Percentiles rank a stretch among this genome's conserved stretches.
These are phyloP conservation scores for Ligustrum vulgare DNA, from an alignment of 257 asterid species.

Conservation along the genomic window DNA sequence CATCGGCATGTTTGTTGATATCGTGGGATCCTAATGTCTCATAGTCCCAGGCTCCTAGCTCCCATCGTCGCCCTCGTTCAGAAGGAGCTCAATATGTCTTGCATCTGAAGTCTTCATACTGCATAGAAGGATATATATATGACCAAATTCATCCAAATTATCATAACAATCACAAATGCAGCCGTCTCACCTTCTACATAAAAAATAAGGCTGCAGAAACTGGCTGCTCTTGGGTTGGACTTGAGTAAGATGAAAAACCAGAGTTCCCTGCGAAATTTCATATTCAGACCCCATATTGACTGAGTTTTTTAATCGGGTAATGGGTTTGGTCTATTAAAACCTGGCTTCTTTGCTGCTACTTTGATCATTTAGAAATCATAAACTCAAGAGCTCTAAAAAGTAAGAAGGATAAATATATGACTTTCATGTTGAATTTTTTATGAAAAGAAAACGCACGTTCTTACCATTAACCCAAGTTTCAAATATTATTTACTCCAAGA, in stretches of 20 bases:
- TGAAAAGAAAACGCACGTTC: too few relatives aligned
- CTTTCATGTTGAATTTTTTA: too few relatives aligned
- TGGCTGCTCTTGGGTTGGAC: not conserved
- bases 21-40: conserved; percentile 60
- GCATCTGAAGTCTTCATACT: conserved; percentile 95
- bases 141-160: not conserved
- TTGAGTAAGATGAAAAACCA: not conserved
- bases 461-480: too few relatives aligned
- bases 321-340: not conserved
- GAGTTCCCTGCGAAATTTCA: not conserved
- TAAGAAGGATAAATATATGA: not conserved
- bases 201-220: not conserved
- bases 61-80: conserved; percentile 63
- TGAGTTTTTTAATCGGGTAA: not conserved
- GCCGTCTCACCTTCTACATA: not conserved
- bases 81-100: conserved; percentile 84
- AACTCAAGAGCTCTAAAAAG: not conserved
- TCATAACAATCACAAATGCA: not conserved
- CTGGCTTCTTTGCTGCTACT: not conserved
- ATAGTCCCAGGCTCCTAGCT: conserved; percentile 79
- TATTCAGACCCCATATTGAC: not conserved
- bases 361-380: conserved; percentile 4
- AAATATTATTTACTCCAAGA: too few relatives aligned
- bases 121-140: conserved; percentile 17
- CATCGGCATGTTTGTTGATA: conserved; percentile 51